Evolutionary conservation across 169 alveolate genomes (phyloP), one percentile per base, ranked within the genome.

Genomic region (Theileria annulata): DNA sequence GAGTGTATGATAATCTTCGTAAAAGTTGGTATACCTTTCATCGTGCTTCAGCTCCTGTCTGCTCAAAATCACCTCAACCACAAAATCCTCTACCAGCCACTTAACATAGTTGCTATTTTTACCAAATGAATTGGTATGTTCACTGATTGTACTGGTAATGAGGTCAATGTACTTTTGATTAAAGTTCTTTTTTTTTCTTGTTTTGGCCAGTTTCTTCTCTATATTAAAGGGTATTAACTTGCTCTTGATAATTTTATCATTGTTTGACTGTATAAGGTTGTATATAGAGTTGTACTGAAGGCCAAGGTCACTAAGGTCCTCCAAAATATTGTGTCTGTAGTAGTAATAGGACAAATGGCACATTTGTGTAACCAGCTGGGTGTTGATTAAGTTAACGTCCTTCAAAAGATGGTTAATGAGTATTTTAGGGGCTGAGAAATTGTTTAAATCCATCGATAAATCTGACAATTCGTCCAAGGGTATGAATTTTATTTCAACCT

Each of bases 41-140:
- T 82, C 80, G 25, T 49, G 42, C 2, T 74, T 47, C 28, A 75
- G 33, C 71, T 82, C 58, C n/a, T 47, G 42, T 0, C 89, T 48
- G 15, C 89, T 79, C 64, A 69, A 75, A 28, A 82, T 71, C 27
- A 82, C 80, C 74, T 82, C 89, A 62, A 75, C 75, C 17, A 82
- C 71, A 58, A 82, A 82, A 42, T 82, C 86, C 31, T 82, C 82
- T 10, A 75, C 70, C 51, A 42, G 15, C 51, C 51, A 42, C 62
- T 74, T 76, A 68, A 82, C 51, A 42, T 42, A 42, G 13, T 42
- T 42, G 51, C 1, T 42, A 42, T 42, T 42, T 27, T 58, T 75
- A 33, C 63, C 58, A 23, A 72, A 21, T 19, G 67, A n/a, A 27
- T 71, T 63, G 49, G 27, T 58, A 6, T 28, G 59, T 2, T 67